Percentiles rank a stretch among this genome's conserved stretches.
These are phyloP conservation scores for Aspergillus pseudoterreus DNA, from an alignment of 2,329 filamentous ascomycete genomes.

Conservation along the genomic window DNA sequence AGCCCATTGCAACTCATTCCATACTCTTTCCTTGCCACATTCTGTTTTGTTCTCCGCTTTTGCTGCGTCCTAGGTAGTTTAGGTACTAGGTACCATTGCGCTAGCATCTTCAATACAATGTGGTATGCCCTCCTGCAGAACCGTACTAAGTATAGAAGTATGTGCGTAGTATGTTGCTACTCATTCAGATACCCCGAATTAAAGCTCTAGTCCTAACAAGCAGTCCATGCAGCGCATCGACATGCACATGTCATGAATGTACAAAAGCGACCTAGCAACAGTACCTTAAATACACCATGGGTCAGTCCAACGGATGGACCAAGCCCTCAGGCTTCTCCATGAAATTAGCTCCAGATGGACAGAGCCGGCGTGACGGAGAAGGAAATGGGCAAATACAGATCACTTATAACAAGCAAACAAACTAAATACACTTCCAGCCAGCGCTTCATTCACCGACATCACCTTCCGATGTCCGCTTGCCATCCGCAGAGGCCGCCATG, in stretches of 20 bases:
- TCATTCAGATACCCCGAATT: neutral
- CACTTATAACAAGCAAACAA: neutral
- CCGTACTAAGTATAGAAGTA: too few species aligned
- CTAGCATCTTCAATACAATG: too few species aligned
- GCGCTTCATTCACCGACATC: conserved; percentile 2
- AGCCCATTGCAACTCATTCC: neutral
- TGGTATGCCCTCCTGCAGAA: too few species aligned
- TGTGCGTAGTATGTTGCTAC: too few species aligned
- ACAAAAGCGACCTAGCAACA: neutral
- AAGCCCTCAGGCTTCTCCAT: too few species aligned
- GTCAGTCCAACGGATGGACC: neutral
- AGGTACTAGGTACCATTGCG: neutral
- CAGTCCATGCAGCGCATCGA: neutral
- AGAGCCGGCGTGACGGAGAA: neutral
- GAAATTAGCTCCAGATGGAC: too few species aligned
- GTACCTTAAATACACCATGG: neutral
- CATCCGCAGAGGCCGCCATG: conserved; percentile 23
- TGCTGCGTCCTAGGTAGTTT: neutral
- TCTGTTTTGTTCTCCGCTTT: neutral
- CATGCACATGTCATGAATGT: neutral
- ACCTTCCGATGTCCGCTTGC: conserved; percentile 24
- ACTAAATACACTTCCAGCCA: neutral
- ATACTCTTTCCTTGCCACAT: neutral
- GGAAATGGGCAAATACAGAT: too few species aligned
- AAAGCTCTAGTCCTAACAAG: neutral